These are phyloP conservation scores for Eragrostis nindensis DNA, from an alignment of 176 grass and related monocot genomes.

Conservation along the genomic window DNA sequence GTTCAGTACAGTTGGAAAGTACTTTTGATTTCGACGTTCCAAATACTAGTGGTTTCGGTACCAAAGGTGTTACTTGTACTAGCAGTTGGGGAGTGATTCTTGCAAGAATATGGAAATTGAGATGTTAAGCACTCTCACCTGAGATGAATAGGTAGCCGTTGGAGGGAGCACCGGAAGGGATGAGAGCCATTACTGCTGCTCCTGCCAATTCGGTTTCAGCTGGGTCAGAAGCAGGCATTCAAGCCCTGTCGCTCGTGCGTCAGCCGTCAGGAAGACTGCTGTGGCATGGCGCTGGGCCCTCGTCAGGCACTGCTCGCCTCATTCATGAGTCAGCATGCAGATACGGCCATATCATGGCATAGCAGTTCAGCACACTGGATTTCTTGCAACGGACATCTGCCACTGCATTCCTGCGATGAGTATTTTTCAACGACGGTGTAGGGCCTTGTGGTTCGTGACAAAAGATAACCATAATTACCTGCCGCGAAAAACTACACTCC, in stretches of 20 bases:
- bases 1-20: neutral
- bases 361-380: neutral
- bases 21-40: neutral
- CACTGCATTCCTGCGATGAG: too few relatives aligned
- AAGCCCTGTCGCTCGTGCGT: slow-evolving; percentile 25
- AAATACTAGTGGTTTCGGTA: neutral
- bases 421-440: too few relatives aligned
- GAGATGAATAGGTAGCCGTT: slow-evolving; percentile 23
- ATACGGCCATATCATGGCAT: neutral
- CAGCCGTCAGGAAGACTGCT: slow-evolving; percentile 15
- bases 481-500: too few relatives aligned
- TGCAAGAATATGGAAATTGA: neutral
- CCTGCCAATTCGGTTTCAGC: slow-evolving; percentile 3
- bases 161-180: slow-evolving; percentile 22
- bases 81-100: too few relatives aligned
- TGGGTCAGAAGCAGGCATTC: slow-evolving; percentile 29
- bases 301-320: slow-evolving; percentile 14
- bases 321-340: slow-evolving; percentile 7
- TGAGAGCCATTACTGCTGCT: slow-evolving; percentile 29
- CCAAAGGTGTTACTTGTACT: too few relatives aligned
- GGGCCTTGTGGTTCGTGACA: too few relatives aligned
- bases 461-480: too few relatives aligned
- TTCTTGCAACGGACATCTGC: too few relatives aligned
- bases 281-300: neutral
- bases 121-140: neutral